A percentile compares a stretch with the other conserved stretches of the same genome.
Evolutionary conservation across 2,329 filamentous ascomycete genomes (phyloP).

Genomic region (Neopestalotiopsis clavispora): DNA sequence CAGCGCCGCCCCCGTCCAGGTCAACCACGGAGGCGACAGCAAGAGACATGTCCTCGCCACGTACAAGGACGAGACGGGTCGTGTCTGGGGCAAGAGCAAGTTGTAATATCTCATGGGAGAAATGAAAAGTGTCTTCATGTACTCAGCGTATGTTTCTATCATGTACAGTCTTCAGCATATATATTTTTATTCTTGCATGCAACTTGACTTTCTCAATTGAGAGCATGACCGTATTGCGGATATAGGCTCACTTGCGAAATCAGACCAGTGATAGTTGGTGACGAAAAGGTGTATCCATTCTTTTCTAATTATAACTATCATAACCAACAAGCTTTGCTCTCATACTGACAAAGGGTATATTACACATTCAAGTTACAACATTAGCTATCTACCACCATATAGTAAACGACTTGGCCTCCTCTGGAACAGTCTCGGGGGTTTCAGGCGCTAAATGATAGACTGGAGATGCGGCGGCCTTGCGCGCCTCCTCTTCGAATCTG

Average conservation of each 20-base stretch:
- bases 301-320: not conserved
- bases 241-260: too few relatives aligned
- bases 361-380: not conserved
- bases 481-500: not conserved
- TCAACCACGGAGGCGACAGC: slow-evolving; percentile 47
- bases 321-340: not conserved
- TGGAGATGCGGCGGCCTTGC: not conserved
- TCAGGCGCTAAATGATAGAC: not conserved
- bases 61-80: slow-evolving; percentile 42
- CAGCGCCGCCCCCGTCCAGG: slow-evolving; percentile 41
- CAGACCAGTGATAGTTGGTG: too few relatives aligned
- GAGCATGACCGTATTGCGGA: too few relatives aligned
- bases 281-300: not conserved
- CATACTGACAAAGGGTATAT: not conserved
- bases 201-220: not conserved
- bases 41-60: slow-evolving; percentile 46
- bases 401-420: not conserved
- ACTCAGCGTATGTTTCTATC: not conserved
- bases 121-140: not conserved
- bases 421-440: not conserved
- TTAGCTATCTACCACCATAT: not conserved
- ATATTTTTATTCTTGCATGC: not conserved
- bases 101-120: slow-evolving; percentile 22
- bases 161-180: not conserved
- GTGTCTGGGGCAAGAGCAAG: slow-evolving; percentile 33